phyloP scores from a whole-genome alignment of 2,329 filamentous ascomycete genomes.

The Diplodia sapinea region DNA sequence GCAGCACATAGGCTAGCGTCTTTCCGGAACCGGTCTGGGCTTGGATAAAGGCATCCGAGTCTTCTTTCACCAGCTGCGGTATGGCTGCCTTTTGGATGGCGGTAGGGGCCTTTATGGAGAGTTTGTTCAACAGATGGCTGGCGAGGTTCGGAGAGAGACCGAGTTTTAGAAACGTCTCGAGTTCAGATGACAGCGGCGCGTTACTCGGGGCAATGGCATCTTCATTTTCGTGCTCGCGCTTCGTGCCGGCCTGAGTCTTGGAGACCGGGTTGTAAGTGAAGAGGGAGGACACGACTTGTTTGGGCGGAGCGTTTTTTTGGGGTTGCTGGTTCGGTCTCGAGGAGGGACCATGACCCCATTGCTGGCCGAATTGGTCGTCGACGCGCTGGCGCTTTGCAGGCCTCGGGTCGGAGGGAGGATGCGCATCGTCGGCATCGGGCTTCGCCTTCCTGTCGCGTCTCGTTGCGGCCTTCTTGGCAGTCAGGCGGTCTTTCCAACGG shows the following conservation, averaged over 20 bases:
- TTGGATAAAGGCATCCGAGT: constrained; percentile 92
- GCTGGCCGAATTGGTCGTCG: constrained; percentile 31
- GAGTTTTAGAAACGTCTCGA: constrained; percentile 83
- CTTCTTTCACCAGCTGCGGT: constrained; percentile 76
- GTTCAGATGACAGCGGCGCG: constrained; percentile 82
- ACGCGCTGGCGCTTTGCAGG: constrained; percentile 34
- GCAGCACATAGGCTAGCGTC: constrained; percentile 92
- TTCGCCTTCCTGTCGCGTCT: constrained; percentile 55
- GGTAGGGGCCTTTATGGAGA: constrained; percentile 87
- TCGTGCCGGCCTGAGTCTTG: constrained; percentile 63
- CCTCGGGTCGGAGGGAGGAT: neutral
- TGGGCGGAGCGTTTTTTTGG: neutral
- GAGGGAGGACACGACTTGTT: constrained; percentile 72
- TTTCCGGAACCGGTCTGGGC: constrained; percentile 98
- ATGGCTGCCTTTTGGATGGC: constrained; percentile 93
- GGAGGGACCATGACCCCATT: neutral
- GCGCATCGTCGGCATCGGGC: neutral
- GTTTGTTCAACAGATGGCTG: constrained; percentile 80
- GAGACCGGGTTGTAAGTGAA: constrained; percentile 88
- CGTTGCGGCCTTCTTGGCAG: constrained; percentile 72
- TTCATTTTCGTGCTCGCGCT: constrained; percentile 49
- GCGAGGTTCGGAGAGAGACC: constrained; percentile 83
- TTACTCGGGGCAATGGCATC: constrained; percentile 77
- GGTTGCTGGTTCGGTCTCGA: neutral
- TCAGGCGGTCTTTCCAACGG: constrained; percentile 87